Conservation (phyloP, 352 stramenopile genomes). For the Globisporangium takayamanum region DNA sequence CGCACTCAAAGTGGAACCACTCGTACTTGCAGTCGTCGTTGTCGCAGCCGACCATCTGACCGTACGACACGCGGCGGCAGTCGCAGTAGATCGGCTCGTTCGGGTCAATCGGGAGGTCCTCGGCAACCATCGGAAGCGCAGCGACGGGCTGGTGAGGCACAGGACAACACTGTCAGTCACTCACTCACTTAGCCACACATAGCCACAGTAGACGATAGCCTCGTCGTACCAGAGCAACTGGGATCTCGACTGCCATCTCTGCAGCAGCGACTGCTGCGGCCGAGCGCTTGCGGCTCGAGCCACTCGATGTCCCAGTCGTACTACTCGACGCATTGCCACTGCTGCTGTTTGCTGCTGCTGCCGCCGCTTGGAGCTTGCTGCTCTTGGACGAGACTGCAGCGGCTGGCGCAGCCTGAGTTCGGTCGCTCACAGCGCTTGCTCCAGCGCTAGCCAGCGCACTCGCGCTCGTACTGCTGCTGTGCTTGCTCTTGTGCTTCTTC, state of each 20-base stretch:
- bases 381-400: conserved; percentile 7
- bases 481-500: conserved; percentile 48
- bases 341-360: neutral
- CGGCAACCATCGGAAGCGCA: conserved; percentile 37
- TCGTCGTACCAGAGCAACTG: conserved; percentile 10
- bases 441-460: neutral
- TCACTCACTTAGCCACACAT: neutral
- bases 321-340: neutral
- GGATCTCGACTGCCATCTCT: conserved; percentile 25
- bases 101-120: conserved; percentile 81
- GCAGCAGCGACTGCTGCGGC: conserved; percentile 17
- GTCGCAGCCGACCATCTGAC: conserved; percentile 90
- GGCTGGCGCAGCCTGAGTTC: neutral
- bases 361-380: conserved; percentile 7
- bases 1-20: conserved; percentile 90
- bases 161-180: neutral
- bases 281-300: conserved; percentile 41
- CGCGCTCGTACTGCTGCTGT: neutral
- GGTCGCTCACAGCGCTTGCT: neutral
- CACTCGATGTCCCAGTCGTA: conserved; percentile 1
- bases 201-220: neutral
- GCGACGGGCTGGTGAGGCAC: conserved; percentile 11
- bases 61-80: conserved; percentile 83
- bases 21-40: conserved; percentile 92
- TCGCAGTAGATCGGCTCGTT: conserved; percentile 87